Percentiles rank a stretch among this genome's conserved stretches.
phyloP scores from a whole-genome alignment of 148 eudicot genomes.

The Diospyros kaki region DNA sequence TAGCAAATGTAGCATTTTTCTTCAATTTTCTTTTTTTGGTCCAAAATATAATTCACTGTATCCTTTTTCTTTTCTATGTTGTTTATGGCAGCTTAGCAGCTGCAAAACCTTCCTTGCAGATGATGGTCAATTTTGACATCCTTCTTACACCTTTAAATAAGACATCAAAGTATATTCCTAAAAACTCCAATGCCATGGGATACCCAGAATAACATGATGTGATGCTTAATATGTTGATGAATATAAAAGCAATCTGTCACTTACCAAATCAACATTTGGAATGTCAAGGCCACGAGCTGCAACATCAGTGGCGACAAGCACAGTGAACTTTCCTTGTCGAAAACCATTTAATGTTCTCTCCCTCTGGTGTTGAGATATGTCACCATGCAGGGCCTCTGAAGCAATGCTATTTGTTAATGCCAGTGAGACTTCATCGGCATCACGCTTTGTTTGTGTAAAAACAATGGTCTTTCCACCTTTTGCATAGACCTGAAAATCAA shows the following conservation, averaged over 20 bases:
- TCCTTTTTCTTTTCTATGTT: neutral
- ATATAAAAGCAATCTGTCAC: conserved; percentile 18
- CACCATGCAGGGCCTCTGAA: conserved; percentile 97
- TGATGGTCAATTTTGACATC: neutral
- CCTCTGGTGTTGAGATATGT: conserved; percentile 97
- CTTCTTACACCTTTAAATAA: neutral
- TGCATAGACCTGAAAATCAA: conserved; percentile 72
- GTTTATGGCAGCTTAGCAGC: neutral
- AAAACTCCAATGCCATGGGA: neutral
- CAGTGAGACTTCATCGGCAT: conserved; percentile 95
- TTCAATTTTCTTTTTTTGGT: neutral
- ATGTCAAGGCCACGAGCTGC: conserved; percentile 99
- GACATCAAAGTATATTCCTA: neutral
- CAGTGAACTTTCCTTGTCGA: conserved; percentile 90
- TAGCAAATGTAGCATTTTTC: neutral
- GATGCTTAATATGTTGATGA: neutral
- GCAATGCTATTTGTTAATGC: conserved; percentile 78
- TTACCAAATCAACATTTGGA: conserved; percentile 92
- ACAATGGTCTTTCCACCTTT: conserved; percentile 95
- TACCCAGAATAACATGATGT: neutral
- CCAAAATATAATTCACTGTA: neutral
- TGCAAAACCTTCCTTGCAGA: neutral
- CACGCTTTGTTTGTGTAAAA: conserved; percentile 92
- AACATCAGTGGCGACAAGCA: conserved; percentile 98
- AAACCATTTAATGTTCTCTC: conserved; percentile 90